Evolutionary conservation across 495 filamentous ascomycete genomes (phyloP), one percentile per base, ranked within the genome.

Genomic region (Neurospora sp.): DNA sequence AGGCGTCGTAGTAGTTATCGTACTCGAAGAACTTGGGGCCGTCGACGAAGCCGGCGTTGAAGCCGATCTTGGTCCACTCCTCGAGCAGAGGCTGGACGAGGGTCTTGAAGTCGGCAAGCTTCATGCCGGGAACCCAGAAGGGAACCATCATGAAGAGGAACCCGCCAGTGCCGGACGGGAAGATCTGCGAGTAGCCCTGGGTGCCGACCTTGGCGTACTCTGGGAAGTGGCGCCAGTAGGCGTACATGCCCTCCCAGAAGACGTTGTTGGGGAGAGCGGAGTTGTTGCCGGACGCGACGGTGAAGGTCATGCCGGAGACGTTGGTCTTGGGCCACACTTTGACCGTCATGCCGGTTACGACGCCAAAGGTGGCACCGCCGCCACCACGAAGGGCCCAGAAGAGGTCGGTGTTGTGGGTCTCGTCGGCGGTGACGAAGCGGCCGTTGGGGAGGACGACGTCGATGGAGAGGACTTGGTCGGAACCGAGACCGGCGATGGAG

Each of bases 161-260:
- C 27, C 74, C 73, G 16, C 59, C 59, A 0, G 70, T 74, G 35
- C 69, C 65, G 35, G 44, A 53, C n/a, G 71, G 75, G 69, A 76
- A 73, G 65, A 74, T 68, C 17, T 20, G 68, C 14, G 69, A 88
- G 82, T 89, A 88, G 17, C 81, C 81, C 75, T 88, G 88, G 10
- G 81, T 82, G 17, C 86, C 86, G 8, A 79, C 75, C 42, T 84
- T 82, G 20, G 85, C 82, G 74, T 84, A 81, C 10, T 77, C 76
- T 16, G 80, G 71, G 39, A 87, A 81, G 14, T 74, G 78, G 31
- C 82, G 71, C 61, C 86, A 83, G 76, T 86, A 86, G 2, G 83
- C 79, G 40, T 83, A 79, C 48, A 89, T 80, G 39, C 82, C 87
- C 10, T 79, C 72, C 85, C 84, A 88, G 81, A 87, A 89, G 40